Base-by-base conservation (phyloP, 2,329 filamentous ascomycete species). In the Aspergillus puulaauensis region DNA sequence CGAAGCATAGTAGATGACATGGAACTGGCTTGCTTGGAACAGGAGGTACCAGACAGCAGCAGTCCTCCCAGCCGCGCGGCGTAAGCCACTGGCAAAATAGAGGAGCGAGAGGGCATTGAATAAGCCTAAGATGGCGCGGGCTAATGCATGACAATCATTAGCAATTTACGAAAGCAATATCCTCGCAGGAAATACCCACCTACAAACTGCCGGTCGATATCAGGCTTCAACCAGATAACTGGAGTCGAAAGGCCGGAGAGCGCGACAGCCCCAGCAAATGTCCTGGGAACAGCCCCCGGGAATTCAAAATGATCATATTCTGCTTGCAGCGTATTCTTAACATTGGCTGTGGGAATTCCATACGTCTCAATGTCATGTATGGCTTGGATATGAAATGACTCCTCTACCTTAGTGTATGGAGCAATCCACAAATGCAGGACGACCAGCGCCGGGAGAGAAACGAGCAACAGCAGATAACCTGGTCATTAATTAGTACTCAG, bases 331-430 rank as follows among this genome's bases (percentile, higher is more conserved):
- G 80, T 82, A 12, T 79, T 72, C 52, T 78, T 70, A 15, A 83
- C 72, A 64, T 87, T 79, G 19, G 75, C 71, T 1, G 79, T 82
- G 0, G 91, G 90, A 1, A 90, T 86, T 23, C 92, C 92, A 72
- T 95, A 91, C 39, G 84, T 83, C 59, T 96, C 75, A 37, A 99
- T 89, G 73, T 99, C 95, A 75, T 98, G 95, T 3, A 87, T 84
- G 6, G 95, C 95, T 74, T 99, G 95, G 58, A 98, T 86, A 73
- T 96, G 96, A 83, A 99, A 98, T 0, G 93, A 98, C 76, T 99
- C 95, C 75, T 99, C 95, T 59, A 99, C 95, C 75, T 99, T 99
- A 57, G 93, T 97, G 78, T 96, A 93, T 1, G 95, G 95, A 11
- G 93, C 86, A 23, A 86, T 72, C 60, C 86, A 69, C 55, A 96